Evolutionary conservation across 495 filamentous ascomycete genomes (phyloP).

Genomic region (Tuber melanosporum): DNA sequence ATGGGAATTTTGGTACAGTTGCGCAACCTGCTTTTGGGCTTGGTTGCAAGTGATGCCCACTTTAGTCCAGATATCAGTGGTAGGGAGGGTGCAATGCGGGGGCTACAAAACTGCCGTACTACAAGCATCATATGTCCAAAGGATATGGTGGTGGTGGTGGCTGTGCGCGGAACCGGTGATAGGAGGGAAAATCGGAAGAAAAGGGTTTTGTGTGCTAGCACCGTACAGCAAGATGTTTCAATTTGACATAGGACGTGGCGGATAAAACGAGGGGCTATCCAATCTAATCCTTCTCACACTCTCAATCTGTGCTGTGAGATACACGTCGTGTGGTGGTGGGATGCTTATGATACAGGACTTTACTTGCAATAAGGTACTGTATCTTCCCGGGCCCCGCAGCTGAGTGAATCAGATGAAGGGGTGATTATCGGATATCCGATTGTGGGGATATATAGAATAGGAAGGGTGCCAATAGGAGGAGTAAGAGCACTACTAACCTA

Average conservation of each 20-base stretch:
- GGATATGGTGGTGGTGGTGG: not conserved
- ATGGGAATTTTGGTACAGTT: not conserved
- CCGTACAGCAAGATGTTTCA: not conserved
- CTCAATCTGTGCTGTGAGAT: not conserved
- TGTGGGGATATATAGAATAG: not conserved
- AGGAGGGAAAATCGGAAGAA: not conserved
- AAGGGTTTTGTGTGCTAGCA: not conserved
- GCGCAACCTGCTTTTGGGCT: not conserved
- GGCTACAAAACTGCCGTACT: not conserved
- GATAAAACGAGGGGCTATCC: slow-evolving; percentile 5
- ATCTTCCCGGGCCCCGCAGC: not conserved
- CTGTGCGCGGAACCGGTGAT: not conserved
- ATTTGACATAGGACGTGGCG: not conserved
- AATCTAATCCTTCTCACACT: slow-evolving; percentile 4
- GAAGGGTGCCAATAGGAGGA: not conserved
- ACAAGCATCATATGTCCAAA: not conserved
- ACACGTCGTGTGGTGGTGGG: not conserved
- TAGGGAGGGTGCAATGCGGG: not conserved
- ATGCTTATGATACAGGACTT: not conserved
- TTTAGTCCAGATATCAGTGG: not conserved
- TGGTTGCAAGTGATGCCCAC: not conserved
- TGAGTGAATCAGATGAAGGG: not conserved
- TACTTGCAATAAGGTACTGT: not conserved
- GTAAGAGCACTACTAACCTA: not conserved
- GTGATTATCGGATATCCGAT: not conserved